Evolutionary conservation across 176 grass and related monocot genomes (phyloP).

Genomic region (Triticum dicoccoides): DNA sequence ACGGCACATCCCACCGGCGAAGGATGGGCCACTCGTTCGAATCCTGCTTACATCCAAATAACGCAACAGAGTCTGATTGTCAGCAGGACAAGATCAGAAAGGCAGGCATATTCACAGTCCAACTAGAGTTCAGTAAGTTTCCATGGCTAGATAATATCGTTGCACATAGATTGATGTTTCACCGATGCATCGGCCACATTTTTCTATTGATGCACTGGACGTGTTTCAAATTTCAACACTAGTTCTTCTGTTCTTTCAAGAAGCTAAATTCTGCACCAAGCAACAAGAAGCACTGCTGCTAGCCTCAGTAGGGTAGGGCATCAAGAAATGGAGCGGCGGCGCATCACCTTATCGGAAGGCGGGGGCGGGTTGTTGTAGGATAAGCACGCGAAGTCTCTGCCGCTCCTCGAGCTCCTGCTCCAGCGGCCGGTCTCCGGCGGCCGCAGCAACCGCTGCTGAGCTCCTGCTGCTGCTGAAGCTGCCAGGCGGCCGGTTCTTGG

Average conservation of each 20-base stretch:
- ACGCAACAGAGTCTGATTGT: background rate
- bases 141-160: background rate
- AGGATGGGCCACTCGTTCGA: conserved; percentile 55
- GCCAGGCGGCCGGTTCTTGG: background rate
- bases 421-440: background rate
- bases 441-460: conserved; percentile 12
- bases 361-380: conserved; percentile 35
- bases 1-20: conserved; percentile 86
- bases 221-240: background rate
- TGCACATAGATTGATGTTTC: background rate
- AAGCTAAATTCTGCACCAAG: conserved; percentile 14
- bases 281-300: background rate
- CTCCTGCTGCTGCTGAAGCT: background rate
- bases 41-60: conserved; percentile 30
- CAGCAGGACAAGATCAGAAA: background rate
- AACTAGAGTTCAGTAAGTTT: background rate
- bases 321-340: background rate
- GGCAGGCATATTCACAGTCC: background rate
- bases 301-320: background rate
- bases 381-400: conserved; percentile 24
- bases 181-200: background rate
- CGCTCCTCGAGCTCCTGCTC: conserved; percentile 22
- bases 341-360: conserved; percentile 48
- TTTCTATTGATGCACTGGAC: background rate
- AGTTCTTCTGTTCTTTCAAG: background rate